phyloP scores from a whole-genome alignment of 2,329 filamentous ascomycete species.

The Cryphonectria carpinicola region DNA sequence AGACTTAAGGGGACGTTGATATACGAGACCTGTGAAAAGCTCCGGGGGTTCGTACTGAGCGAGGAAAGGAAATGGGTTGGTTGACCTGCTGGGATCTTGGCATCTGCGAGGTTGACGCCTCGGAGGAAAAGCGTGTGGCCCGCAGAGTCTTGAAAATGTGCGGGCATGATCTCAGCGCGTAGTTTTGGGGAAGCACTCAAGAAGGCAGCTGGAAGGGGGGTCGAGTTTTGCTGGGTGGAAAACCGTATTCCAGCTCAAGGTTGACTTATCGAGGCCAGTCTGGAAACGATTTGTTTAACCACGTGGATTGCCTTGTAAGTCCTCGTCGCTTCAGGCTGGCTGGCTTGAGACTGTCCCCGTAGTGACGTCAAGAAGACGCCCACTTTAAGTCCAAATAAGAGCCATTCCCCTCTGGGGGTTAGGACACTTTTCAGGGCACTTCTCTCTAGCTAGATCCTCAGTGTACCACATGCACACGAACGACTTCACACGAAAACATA shows the following conservation, averaged over 20 bases:
- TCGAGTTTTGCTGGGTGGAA: background rate
- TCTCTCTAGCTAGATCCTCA: no score
- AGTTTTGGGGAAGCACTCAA: background rate
- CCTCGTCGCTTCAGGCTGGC: background rate
- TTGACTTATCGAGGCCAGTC: no score
- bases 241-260: background rate
- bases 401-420: no score
- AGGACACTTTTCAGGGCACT: no score
- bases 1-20: slow-evolving; percentile 21
- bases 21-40: slow-evolving; percentile 19
- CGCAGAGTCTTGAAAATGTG: slow-evolving; percentile 12
- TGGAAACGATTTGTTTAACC: no score
- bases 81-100: slow-evolving; percentile 30
- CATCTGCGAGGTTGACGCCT: slow-evolving; percentile 34
- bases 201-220: background rate
- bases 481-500: no score
- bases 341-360: background rate
- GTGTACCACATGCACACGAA: no score
- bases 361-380: background rate
- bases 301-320: background rate
- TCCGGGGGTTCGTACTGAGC: slow-evolving; percentile 11
- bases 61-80: slow-evolving; percentile 31
- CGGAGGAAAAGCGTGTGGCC: slow-evolving; percentile 32
- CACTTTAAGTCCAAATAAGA: background rate
- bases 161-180: slow-evolving; percentile 7